Conservation (phyloP, 2,329 filamentous ascomycete genomes). For the Ramularia collo-cygni region DNA sequence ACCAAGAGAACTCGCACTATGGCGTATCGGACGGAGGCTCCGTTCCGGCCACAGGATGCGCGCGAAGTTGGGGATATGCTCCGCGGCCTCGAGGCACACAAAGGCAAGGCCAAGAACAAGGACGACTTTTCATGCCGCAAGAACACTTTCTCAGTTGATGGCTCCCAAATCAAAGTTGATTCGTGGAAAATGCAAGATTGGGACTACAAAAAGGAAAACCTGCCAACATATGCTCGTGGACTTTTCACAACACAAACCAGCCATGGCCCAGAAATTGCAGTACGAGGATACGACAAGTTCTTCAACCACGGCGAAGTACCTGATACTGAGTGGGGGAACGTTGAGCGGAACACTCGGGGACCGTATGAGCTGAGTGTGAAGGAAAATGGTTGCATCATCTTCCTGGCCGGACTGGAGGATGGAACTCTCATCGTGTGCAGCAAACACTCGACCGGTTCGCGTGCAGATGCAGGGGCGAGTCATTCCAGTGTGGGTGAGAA, state of each 20-base stretch:
- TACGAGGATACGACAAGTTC: constrained; percentile 96
- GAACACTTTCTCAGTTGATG: constrained; percentile 65
- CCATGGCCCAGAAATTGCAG: constrained; percentile 67
- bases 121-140: constrained; percentile 69
- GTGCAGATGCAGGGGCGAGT: constrained; percentile 64
- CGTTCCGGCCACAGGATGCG: constrained; percentile 62
- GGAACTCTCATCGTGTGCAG: constrained; percentile 92
- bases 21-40: constrained; percentile 48
- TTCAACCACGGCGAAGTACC: constrained; percentile 85
- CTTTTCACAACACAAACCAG: constrained; percentile 77
- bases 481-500: constrained; percentile 78
- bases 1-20: constrained; percentile 33
- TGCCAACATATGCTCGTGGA: constrained; percentile 89
- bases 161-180: constrained; percentile 63
- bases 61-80: constrained; percentile 62
- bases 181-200: constrained; percentile 93
- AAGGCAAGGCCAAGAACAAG: constrained; percentile 42
- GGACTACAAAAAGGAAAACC: constrained; percentile 82
- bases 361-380: constrained; percentile 96
- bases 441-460: constrained; percentile 87
- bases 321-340: constrained; percentile 75
- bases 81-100: constrained; percentile 54
- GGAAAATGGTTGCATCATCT: constrained; percentile 99
- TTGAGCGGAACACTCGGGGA: constrained; percentile 66
- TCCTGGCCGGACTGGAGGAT: constrained; percentile 85